phyloP scores from a whole-genome alignment of 2,329 filamentous ascomycete species.

The Kalaharituber pfeilii region DNA sequence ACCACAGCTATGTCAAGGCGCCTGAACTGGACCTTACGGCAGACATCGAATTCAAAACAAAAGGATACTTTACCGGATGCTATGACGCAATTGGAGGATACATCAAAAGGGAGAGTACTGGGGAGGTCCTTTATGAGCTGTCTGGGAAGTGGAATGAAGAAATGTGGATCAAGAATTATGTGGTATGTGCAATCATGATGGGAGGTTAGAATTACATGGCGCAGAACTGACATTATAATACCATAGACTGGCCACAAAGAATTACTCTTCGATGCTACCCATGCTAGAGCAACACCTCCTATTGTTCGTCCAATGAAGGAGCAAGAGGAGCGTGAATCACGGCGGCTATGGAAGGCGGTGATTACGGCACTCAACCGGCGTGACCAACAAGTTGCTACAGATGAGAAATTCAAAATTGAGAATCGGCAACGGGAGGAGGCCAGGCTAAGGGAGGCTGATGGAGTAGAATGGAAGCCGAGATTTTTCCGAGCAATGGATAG shows the following conservation, averaged over 20 bases:
- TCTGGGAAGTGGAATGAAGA: constrained; percentile 87
- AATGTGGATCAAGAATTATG: constrained; percentile 76
- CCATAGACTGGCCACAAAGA: constrained; percentile 73
- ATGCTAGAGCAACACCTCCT: constrained; percentile 59
- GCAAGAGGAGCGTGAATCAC: constrained; percentile 79
- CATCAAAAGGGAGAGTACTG: constrained; percentile 75
- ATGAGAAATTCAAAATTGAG: constrained; percentile 92
- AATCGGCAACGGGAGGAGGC: constrained; percentile 83
- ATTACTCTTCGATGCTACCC: constrained; percentile 70
- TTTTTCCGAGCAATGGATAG: constrained; percentile 68
- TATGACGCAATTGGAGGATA: constrained; percentile 90
- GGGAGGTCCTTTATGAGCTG: constrained; percentile 75
- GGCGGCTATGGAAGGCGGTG: constrained; percentile 69
- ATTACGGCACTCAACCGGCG: constrained; percentile 63
- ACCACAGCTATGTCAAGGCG: constrained; percentile 84
- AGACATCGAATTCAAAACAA: constrained; percentile 96
- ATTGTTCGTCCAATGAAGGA: constrained; percentile 60
- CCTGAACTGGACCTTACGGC: constrained; percentile 72
- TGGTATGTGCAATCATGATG: constrained; percentile 35
- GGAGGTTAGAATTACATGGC: constrained; percentile 5
- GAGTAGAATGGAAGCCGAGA: constrained; percentile 71
- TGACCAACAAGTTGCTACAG: constrained; percentile 77
- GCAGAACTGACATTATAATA: constrained; percentile 5
- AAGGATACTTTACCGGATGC: constrained; percentile 88
- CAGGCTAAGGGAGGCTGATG: constrained; percentile 56